phyloP scores from a whole-genome alignment of 768 basidiomycete species.

The Baorangia bicolor region DNA sequence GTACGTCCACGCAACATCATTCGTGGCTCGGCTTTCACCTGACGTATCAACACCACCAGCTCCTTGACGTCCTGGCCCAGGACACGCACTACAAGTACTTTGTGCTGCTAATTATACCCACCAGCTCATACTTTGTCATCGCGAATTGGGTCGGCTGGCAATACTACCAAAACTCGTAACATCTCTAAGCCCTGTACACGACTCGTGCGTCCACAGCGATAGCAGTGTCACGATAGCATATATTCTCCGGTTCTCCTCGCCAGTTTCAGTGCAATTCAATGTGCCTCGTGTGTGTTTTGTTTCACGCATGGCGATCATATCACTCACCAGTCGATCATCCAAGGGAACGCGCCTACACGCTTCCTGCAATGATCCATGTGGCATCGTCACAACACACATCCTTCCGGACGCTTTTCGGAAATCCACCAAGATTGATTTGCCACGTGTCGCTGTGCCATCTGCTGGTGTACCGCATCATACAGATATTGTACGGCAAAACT shows the following conservation, averaged over 20 bases:
- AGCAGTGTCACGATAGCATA: background rate
- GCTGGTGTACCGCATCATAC: background rate
- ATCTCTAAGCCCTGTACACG: constrained; percentile 5
- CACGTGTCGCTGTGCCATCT: constrained; percentile 10
- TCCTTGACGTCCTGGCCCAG: constrained; percentile 58
- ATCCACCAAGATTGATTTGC: constrained; percentile 2
- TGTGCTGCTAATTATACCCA: constrained; percentile 72
- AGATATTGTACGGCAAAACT: constrained; percentile 5
- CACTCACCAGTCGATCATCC: constrained; percentile 15
- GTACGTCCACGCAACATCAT: constrained; percentile 39
- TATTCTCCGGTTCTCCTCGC: constrained; percentile 4
- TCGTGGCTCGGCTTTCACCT: constrained; percentile 1
- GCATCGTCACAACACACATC: constrained; percentile 1
- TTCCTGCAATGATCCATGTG: constrained; percentile 25
- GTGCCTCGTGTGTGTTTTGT: constrained; percentile 23
- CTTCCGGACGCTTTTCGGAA: background rate
- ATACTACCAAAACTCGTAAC: constrained; percentile 87
- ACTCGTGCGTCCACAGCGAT: background rate
- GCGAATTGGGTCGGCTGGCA: constrained; percentile 99
- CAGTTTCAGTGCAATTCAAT: constrained; percentile 16
- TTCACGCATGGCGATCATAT: constrained; percentile 20
- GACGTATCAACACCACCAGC: constrained; percentile 40
- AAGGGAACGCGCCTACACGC: constrained; percentile 16
- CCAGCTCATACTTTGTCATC: constrained; percentile 85
- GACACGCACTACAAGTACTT: constrained; percentile 95